Evolutionary conservation across 306 rosid genomes (phyloP).

Genomic region (Dryas drummondii): DNA sequence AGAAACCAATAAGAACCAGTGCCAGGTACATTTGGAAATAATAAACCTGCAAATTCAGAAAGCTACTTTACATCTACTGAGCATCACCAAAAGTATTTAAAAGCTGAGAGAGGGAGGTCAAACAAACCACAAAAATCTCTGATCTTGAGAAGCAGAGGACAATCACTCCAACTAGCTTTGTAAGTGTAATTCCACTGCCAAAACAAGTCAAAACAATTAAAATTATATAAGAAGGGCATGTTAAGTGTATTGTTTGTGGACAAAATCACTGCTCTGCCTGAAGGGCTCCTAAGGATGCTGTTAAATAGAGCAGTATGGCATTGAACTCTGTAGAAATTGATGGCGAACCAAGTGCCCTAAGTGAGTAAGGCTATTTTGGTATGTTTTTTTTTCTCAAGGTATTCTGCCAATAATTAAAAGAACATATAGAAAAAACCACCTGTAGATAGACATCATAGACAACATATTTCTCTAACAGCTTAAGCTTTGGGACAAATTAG

Average conservation of each 20-base stretch:
- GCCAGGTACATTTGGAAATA: slow-evolving; percentile 97
- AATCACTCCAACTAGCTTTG: slow-evolving; percentile 88
- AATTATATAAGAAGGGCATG: not conserved
- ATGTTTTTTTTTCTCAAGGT: not conserved
- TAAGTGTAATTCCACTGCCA: slow-evolving; percentile 90
- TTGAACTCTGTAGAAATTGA: not conserved
- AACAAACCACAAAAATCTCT: slow-evolving; percentile 84
- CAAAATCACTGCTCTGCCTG: slow-evolving; percentile 4
- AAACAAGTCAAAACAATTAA: slow-evolving; percentile 25
- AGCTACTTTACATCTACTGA: slow-evolving; percentile 22
- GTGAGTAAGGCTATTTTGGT: not conserved
- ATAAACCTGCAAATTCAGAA: slow-evolving; percentile 65
- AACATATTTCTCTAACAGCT: not conserved
- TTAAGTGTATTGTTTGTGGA: not conserved
- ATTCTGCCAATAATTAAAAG: not conserved
- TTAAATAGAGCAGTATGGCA: not conserved
- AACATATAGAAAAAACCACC: not conserved
- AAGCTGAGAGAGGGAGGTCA: slow-evolving; percentile 29
- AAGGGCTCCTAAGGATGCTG: not conserved
- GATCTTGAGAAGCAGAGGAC: slow-evolving; percentile 91
- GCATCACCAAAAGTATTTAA: slow-evolving; percentile 16
- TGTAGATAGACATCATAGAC: not conserved
- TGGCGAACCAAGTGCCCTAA: not conserved
- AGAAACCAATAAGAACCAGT: slow-evolving; percentile 89
- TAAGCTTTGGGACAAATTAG: not conserved